Percentiles rank a stretch among this genome's conserved stretches.
These are phyloP conservation scores for Lactarius hengduanensis DNA, from an alignment of 768 basidiomycete species.

Conservation along the genomic window DNA sequence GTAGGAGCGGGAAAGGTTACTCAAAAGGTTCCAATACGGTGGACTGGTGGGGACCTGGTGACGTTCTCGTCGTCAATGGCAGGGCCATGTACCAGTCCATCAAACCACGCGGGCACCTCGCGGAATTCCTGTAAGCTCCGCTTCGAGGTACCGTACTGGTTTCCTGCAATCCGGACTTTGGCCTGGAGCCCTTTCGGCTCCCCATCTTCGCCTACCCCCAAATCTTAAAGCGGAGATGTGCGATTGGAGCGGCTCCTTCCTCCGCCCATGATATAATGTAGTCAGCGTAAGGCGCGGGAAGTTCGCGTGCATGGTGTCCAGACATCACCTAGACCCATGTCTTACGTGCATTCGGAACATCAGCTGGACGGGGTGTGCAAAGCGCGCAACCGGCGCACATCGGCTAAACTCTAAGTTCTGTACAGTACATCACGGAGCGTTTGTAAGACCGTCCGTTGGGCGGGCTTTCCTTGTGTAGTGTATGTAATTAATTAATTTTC, in stretches of 20 bases:
- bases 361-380: constrained; percentile 14
- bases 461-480: background rate
- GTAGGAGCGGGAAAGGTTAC: background rate
- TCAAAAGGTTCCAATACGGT: constrained; percentile 22
- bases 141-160: constrained; percentile 9
- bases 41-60: constrained; percentile 16
- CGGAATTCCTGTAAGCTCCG: constrained; percentile 28
- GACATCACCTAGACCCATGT: constrained; percentile 7
- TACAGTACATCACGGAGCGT: background rate
- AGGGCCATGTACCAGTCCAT: constrained; percentile 18
- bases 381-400: constrained; percentile 9
- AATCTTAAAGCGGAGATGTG: constrained; percentile 3
- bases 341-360: constrained; percentile 15
- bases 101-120: constrained; percentile 24
- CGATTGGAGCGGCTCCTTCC: background rate
- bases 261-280: background rate
- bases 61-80: constrained; percentile 14
- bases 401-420: constrained; percentile 11
- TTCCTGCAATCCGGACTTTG: background rate
- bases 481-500: background rate
- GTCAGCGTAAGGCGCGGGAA: background rate
- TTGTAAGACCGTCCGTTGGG: constrained; percentile 1
- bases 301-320: background rate
- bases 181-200: background rate
- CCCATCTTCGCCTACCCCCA: background rate